Evolutionary conservation across 2,329 filamentous ascomycete species (phyloP).

Genomic region (Fusarium liriodendri): DNA sequence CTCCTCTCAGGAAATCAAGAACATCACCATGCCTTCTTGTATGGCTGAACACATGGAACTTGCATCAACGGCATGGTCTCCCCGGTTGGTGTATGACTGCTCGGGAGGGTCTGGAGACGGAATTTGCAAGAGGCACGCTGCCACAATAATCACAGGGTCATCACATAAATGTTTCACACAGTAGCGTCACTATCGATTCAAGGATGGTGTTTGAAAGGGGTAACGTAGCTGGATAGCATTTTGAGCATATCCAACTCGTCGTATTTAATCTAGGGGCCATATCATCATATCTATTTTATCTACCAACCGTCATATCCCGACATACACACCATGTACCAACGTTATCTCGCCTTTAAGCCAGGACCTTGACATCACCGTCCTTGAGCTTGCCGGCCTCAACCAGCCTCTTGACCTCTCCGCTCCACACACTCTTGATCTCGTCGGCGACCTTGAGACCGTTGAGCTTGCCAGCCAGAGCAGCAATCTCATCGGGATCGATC

Average conservation of each 20-base stretch:
- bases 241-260: slow-evolving; percentile 8
- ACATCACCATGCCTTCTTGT: background rate
- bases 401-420: slow-evolving; percentile 80
- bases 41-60: background rate
- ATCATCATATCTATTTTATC: slow-evolving; percentile 38
- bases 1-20: background rate
- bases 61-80: background rate
- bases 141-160: too few relatives aligned
- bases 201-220: background rate
- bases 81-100: background rate
- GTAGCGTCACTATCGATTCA: background rate
- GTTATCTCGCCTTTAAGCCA: slow-evolving; percentile 52
- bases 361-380: slow-evolving; percentile 80
- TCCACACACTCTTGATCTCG: slow-evolving; percentile 89
- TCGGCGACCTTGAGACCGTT: slow-evolving; percentile 80
- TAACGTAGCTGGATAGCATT: slow-evolving; percentile 6
- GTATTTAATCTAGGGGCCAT: slow-evolving; percentile 32
- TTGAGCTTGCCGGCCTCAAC: slow-evolving; percentile 87
- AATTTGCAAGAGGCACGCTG: background rate
- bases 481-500: slow-evolving; percentile 92
- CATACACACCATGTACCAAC: slow-evolving; percentile 1
- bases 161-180: background rate
- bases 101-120: background rate
- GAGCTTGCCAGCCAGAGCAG: slow-evolving; percentile 83
- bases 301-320: slow-evolving; percentile 27